Percentiles rank a stretch among this genome's conserved stretches.
Conservation (phyloP, 2,329 filamentous ascomycete genomes). For the Domatiomyces globalis region DNA sequence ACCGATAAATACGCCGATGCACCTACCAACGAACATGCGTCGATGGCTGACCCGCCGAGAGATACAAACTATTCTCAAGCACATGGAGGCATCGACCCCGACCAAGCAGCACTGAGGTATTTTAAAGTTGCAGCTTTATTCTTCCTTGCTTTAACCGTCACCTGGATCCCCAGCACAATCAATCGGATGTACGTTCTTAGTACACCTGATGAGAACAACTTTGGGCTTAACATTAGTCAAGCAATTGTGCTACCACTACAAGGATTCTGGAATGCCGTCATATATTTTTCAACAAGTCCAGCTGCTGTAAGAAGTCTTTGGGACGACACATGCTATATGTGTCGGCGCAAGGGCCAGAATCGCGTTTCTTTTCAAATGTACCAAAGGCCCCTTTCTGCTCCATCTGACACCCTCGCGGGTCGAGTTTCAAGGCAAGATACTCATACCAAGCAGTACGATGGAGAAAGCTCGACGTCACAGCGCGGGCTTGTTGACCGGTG, state of each 20-base stretch:
- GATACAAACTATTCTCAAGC: background rate
- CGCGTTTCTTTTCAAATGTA: too few relatives aligned
- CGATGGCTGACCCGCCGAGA: background rate
- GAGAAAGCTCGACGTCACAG: background rate
- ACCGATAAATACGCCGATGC: background rate
- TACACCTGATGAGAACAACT: slow-evolving; percentile 37
- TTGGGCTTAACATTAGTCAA: slow-evolving; percentile 53
- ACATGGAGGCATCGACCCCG: slow-evolving; percentile 18
- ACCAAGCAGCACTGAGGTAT: slow-evolving; percentile 27
- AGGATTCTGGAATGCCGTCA: slow-evolving; percentile 70
- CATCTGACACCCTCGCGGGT: too few relatives aligned
- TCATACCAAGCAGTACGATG: background rate
- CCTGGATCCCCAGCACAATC: slow-evolving; percentile 53
- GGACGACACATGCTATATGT: background rate
- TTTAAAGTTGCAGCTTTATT: slow-evolving; percentile 28
- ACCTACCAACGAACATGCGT: too few relatives aligned
- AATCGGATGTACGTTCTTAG: slow-evolving; percentile 62
- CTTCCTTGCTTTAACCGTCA: slow-evolving; percentile 29
- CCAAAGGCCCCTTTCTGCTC: too few relatives aligned
- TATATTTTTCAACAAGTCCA: slow-evolving; percentile 60
- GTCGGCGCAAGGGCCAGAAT: too few relatives aligned
- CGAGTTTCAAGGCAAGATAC: too few relatives aligned
- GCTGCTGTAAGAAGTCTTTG: slow-evolving; percentile 40
- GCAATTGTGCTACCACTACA: slow-evolving; percentile 66
- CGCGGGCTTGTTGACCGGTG: background rate